Conservation (phyloP, 2,329 filamentous ascomycete genomes). For the Aureobasidium sp. region DNA sequence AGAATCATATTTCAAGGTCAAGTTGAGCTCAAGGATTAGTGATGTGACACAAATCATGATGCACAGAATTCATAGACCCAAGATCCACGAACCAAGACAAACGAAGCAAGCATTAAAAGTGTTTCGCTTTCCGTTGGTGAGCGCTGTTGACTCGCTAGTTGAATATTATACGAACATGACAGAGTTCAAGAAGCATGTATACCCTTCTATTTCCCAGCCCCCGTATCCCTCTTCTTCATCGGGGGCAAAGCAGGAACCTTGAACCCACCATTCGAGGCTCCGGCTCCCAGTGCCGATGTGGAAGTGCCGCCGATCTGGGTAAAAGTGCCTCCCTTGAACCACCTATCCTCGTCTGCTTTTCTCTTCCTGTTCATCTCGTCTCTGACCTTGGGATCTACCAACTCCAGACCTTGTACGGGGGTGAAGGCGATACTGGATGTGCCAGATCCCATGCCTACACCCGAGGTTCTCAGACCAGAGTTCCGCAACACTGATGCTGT, state of each 20-base stretch:
- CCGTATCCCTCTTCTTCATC: constrained; percentile 53
- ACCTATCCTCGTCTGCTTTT: constrained; percentile 89
- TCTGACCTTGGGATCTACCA: constrained; percentile 87
- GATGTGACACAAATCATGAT: too few species aligned
- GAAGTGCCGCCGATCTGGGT: constrained; percentile 66
- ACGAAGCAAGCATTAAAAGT: too few species aligned
- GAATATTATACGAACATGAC: not conserved
- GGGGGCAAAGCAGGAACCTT: constrained; percentile 72
- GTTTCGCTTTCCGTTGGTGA: too few species aligned
- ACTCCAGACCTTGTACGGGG: constrained; percentile 85
- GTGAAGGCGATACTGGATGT: constrained; percentile 83
- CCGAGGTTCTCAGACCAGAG: constrained; percentile 71
- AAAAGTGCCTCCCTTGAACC: constrained; percentile 97
- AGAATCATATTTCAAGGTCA: too few species aligned
- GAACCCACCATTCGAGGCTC: constrained; percentile 48
- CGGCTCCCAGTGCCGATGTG: constrained; percentile 26
- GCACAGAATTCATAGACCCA: too few species aligned
- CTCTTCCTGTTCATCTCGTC: constrained; percentile 83
- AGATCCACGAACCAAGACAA: too few species aligned
- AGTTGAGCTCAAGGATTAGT: too few species aligned
- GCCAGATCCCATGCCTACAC: constrained; percentile 57
- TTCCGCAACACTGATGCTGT: constrained; percentile 65
- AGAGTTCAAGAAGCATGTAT: not conserved
- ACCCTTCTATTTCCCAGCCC: not conserved
- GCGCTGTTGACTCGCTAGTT: too few species aligned